Evolutionary conservation across 2,329 filamentous ascomycete genomes (phyloP).

Genomic region (Fonsecaea monophora): DNA sequence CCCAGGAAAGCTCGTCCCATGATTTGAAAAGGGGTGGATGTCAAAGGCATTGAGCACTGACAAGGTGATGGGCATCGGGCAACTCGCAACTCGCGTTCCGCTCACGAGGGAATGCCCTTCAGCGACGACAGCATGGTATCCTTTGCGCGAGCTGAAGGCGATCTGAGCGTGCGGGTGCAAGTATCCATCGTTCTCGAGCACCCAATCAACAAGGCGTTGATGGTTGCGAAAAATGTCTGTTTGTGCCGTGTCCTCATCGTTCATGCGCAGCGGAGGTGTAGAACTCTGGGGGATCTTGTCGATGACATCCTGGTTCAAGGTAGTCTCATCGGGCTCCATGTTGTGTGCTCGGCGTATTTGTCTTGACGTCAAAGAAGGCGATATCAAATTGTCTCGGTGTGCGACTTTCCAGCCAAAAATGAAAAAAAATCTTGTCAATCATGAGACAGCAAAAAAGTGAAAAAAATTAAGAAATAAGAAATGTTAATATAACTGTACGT

Average conservation of each 20-base stretch:
- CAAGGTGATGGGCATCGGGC: conserved; percentile 38
- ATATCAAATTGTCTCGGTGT: background rate
- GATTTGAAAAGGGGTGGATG: conserved; percentile 37
- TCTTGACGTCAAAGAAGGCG: background rate
- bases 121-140: conserved; percentile 38
- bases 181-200: conserved; percentile 37
- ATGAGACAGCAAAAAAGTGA: background rate
- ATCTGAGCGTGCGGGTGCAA: conserved; percentile 33
- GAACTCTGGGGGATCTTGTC: conserved; percentile 12
- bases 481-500: background rate
- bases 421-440: background rate
- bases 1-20: conserved; percentile 38
- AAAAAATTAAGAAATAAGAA: background rate
- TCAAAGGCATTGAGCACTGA: conserved; percentile 41
- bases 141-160: conserved; percentile 36
- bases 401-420: background rate
- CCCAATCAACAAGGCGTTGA: conserved; percentile 37
- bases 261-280: conserved; percentile 31
- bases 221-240: conserved; percentile 33
- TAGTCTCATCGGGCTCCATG: conserved; percentile 32
- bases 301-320: conserved; percentile 16
- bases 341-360: background rate
- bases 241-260: background rate
- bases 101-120: conserved; percentile 26
- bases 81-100: conserved; percentile 37